phyloP scores from a whole-genome alignment of 2,329 filamentous ascomycete species.

The Paraphaeosphaeria minitans region DNA sequence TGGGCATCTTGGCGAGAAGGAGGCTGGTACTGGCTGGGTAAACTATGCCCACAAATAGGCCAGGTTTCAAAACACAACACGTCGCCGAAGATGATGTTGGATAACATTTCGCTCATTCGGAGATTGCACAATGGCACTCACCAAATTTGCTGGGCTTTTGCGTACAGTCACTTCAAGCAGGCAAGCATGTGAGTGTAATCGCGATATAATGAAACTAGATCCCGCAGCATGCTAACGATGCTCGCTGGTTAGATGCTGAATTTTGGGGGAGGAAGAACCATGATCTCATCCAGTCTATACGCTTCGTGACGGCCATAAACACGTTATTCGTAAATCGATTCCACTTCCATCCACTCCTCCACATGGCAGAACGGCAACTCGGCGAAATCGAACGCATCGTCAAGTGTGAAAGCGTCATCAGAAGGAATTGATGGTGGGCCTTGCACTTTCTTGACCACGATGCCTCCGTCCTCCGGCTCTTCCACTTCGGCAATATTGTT shows the following conservation, averaged over 20 bases:
- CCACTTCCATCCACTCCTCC: constrained; percentile 26
- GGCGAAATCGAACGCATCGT: constrained; percentile 45
- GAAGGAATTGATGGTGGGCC: constrained; percentile 46
- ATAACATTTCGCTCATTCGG: background rate
- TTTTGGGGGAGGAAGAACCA: background rate
- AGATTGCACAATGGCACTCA: background rate
- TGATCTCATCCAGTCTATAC: constrained; percentile 6
- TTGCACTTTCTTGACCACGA: constrained; percentile 35
- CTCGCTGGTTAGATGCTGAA: constrained; percentile 15
- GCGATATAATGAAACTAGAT: constrained; percentile 16
- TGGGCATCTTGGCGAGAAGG: constrained; percentile 20
- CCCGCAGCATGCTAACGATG: constrained; percentile 15
- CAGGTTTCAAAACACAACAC: constrained; percentile 4
- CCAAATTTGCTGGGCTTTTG: background rate
- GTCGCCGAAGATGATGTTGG: background rate
- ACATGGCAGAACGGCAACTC: constrained; percentile 46
- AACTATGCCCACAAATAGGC: constrained; percentile 36
- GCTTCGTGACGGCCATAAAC: constrained; percentile 9
- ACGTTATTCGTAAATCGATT: constrained; percentile 13
- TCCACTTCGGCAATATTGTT: constrained; percentile 46
- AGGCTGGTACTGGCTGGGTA: constrained; percentile 17
- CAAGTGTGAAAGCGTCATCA: constrained; percentile 46
- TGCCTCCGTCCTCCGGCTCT: constrained; percentile 41
- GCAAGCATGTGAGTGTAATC: constrained; percentile 11
- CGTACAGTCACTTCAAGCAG: background rate